phyloP scores from a whole-genome alignment of 345 rosid genomes.

The Euphorbia peplus region DNA sequence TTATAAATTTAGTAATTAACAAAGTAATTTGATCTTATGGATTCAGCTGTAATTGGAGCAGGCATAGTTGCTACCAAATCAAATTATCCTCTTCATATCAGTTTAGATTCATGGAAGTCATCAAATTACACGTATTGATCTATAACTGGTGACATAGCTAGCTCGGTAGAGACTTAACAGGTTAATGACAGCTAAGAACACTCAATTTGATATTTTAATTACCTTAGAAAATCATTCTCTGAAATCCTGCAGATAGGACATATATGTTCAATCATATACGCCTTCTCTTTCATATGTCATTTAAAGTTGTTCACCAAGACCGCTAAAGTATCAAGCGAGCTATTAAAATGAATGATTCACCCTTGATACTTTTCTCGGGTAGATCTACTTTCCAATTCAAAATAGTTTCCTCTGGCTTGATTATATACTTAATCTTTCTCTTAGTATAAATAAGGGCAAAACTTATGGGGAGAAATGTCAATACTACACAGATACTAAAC shows the following conservation, averaged over 20 bases:
- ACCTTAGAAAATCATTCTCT: neutral
- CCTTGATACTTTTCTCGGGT: too few relatives aligned
- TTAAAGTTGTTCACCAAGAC: neutral
- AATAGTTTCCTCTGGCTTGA: too few relatives aligned
- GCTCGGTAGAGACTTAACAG: neutral
- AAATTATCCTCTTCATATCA: neutral
- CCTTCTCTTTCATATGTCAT: too few relatives aligned
- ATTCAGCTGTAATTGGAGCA: neutral
- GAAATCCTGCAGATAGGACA: neutral
- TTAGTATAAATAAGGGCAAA: too few relatives aligned
- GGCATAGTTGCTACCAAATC: neutral
- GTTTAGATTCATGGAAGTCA: neutral
- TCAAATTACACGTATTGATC: neutral
- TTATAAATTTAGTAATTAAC: neutral
- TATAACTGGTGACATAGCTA: neutral
- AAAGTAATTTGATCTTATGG: neutral
- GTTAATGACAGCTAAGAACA: neutral
- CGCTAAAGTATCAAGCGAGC: too few relatives aligned
- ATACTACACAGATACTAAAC: too few relatives aligned
- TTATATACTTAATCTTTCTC: too few relatives aligned
- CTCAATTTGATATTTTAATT: neutral
- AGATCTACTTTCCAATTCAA: too few relatives aligned
- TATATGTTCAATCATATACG: neutral
- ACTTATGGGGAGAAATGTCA: too few relatives aligned
- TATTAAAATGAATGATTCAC: too few relatives aligned